Evolutionary conservation across 2,329 filamentous ascomycete genomes (phyloP).

Genomic region (Catunica adiposa): DNA sequence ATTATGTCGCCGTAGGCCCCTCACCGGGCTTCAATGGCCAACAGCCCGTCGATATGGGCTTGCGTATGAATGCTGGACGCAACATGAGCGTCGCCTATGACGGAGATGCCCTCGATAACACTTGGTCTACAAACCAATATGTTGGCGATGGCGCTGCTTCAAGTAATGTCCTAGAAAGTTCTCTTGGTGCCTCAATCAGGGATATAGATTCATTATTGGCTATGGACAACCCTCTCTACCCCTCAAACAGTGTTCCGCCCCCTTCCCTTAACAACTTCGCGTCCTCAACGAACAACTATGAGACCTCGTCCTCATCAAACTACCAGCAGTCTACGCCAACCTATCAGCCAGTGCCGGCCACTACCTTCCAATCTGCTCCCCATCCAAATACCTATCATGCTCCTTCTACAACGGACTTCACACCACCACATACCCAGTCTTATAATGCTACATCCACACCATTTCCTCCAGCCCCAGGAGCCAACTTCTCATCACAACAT

Average conservation of each 20-base stretch:
- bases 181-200: not conserved
- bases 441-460: not conserved
- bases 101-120: not conserved
- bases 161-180: not conserved
- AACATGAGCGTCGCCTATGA: not conserved
- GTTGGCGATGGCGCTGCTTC: too few species aligned
- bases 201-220: not conserved
- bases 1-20: not conserved
- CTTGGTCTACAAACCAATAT: not conserved
- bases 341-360: not conserved
- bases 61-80: constrained; percentile 4
- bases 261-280: not conserved
- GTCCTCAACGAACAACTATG: constrained; percentile 1
- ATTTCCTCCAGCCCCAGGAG: not conserved
- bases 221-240: not conserved
- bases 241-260: not conserved
- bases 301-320: not conserved
- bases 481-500: not conserved
- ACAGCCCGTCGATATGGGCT: not conserved
- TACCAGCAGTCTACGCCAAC: not conserved
- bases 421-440: not conserved
- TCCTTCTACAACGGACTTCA: not conserved
- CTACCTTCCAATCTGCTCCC: not conserved
- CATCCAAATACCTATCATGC: not conserved
- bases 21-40: not conserved